These are phyloP conservation scores for Phoenix roebelenii DNA, from an alignment of 176 grass and related monocot species.

Conservation along the genomic window DNA sequence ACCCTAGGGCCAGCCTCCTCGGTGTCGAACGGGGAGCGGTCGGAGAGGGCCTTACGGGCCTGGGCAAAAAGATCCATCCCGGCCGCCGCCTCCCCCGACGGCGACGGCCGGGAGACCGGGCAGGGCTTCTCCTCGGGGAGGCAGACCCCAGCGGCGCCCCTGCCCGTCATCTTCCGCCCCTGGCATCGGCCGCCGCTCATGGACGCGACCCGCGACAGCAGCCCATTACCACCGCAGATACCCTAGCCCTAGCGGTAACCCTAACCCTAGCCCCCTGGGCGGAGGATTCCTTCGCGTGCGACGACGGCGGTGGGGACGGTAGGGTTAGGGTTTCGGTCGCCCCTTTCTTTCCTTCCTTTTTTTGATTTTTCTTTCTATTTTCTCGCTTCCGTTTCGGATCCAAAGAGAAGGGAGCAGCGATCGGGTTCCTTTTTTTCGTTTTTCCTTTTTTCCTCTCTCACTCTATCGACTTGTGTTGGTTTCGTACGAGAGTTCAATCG, in stretches of 20 bases:
- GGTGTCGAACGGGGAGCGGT: constrained; percentile 69
- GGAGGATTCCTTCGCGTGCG: constrained; percentile 23
- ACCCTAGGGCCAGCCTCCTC: constrained; percentile 51
- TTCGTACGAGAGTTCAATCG: no score
- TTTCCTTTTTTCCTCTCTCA: no score
- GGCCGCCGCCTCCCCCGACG: background rate
- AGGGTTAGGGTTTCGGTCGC: constrained; percentile 85
- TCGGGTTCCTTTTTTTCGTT: no score
- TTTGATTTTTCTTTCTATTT: background rate
- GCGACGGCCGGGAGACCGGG: constrained; percentile 10
- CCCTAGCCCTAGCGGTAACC: background rate
- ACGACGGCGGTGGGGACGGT: constrained; percentile 31
- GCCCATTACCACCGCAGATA: constrained; percentile 32
- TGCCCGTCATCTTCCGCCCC: constrained; percentile 5
- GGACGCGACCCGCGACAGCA: constrained; percentile 5
- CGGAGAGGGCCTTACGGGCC: constrained; percentile 61
- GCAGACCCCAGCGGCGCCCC: constrained; percentile 7
- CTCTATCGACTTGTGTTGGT: no score
- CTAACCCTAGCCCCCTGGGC: background rate
- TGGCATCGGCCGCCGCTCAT: constrained; percentile 35
- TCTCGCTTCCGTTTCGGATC: background rate
- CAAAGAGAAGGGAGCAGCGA: background rate
- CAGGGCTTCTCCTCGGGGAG: constrained; percentile 25
- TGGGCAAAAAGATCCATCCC: constrained; percentile 50
- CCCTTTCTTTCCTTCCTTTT: background rate